Conservation (phyloP, 345 rosid species). For the Citrus inodora region DNA sequence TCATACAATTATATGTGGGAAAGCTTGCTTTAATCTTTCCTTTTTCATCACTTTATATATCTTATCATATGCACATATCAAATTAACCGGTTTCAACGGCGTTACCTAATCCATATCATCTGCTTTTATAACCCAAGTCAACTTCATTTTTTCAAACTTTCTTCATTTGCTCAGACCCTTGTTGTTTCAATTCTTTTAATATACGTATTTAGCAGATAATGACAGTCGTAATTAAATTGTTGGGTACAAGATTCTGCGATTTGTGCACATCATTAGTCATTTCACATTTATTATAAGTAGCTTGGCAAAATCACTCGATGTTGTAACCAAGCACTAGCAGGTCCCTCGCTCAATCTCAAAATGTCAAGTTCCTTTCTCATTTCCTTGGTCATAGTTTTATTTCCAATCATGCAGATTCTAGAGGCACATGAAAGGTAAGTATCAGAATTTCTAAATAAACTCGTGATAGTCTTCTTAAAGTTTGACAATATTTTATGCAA, state of each 20-base stretch:
- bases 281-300: not conserved
- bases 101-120: not conserved
- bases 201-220: not conserved
- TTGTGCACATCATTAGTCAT: not conserved
- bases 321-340: not conserved
- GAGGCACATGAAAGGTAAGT: slow-evolving; percentile 27
- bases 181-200: not conserved
- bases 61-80: not conserved
- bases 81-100: slow-evolving; percentile 18
- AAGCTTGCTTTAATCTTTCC: not conserved
- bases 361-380: slow-evolving; percentile 26
- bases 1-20: not conserved
- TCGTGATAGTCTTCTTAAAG: not conserved
- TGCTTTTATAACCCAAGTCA: not conserved
- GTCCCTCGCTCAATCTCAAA: not conserved
- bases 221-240: not conserved
- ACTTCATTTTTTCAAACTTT: not conserved
- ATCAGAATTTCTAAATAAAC: not conserved
- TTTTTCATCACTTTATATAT: not conserved
- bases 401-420: not conserved
- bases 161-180: not conserved
- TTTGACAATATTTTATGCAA: not conserved
- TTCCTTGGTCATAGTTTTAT: slow-evolving; percentile 11
- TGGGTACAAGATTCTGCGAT: not conserved
- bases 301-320: not conserved